Conservation (phyloP, 768 basidiomycete genomes). For the Atractiella rhizophila region DNA sequence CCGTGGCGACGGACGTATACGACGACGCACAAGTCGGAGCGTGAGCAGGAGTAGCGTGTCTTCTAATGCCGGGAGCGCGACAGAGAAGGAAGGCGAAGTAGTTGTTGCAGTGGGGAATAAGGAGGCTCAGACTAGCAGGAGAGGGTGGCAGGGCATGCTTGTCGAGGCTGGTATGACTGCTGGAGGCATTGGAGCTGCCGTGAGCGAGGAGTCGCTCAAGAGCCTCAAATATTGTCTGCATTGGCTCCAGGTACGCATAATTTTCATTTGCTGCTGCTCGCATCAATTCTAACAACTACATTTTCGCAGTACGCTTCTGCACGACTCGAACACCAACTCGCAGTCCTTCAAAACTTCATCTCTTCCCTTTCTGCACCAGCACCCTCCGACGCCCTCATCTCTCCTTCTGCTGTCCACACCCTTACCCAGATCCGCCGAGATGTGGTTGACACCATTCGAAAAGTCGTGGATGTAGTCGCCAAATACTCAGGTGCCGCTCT, state of each 20-base stretch:
- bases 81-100: too few species aligned
- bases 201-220: slow-evolving; percentile 76
- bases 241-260: slow-evolving; percentile 72
- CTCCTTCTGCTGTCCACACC: slow-evolving; percentile 4
- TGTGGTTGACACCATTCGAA: slow-evolving; percentile 64
- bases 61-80: background rate
- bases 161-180: slow-evolving; percentile 41
- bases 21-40: background rate
- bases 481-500: slow-evolving; percentile 65
- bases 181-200: slow-evolving; percentile 49
- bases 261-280: background rate
- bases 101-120: too few species aligned
- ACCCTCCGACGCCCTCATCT: background rate
- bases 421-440: slow-evolving; percentile 49
- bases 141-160: slow-evolving; percentile 60
- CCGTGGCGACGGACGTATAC: too few species aligned
- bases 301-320: slow-evolving; percentile 46
- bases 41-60: slow-evolving; percentile 1
- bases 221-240: slow-evolving; percentile 59
- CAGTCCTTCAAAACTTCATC: slow-evolving; percentile 59
- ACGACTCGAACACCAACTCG: slow-evolving; percentile 67
- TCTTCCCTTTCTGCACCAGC: slow-evolving; percentile 25
- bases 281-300: slow-evolving; percentile 2
- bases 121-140: too few species aligned
- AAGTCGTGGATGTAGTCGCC: slow-evolving; percentile 64